Evolutionary conservation across 306 rosid genomes (phyloP), one percentile per base, ranked within the genome.

Genomic region (Herpetospermum pedunculosum): DNA sequence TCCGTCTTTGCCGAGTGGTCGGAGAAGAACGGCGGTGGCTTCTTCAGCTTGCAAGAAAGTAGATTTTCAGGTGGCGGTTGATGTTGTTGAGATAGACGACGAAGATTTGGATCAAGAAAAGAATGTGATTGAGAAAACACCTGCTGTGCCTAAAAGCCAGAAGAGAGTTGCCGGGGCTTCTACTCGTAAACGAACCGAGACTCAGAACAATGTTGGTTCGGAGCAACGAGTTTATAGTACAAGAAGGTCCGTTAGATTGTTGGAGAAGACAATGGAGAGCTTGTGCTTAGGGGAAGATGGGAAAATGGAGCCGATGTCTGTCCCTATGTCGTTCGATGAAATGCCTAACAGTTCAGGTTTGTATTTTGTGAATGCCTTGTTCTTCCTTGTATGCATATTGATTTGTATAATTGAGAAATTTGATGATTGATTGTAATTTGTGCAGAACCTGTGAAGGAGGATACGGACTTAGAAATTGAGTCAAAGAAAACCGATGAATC

Each of bases 181-280:
- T 0, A 78, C 77, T 79, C n/a, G 77, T 57, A 58, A 44, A 65
- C 81, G 78, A 62, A 62, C 11, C 1, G 82, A 86, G 70, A 14
- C 80, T 30, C 30, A 62, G 0, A 72, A 68, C 40, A 78, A 32
- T 32, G 83, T 49, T 9, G 40, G 60, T 74, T 47, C 88, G 2
- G 77, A 78, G 52, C 90, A 76, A 82, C 40, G 65, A 3, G 74
- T 57, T 0, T 87, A 84, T 80, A 87, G 81, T 70, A 94, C 99
- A 0, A 79, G 99, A 84, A 78, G 89, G 44, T 94, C 97, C 0
- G 87, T 87, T 19, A 90, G 91, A 57, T 71, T 88, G 72, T 46
- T 89, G 85, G 92, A 82, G 75, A 83, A 87, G 83, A 82, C 38
- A 65, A 76, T 89, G 88, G 80, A 81, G 26, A 83, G 84, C 34